phyloP scores from a whole-genome alignment of 306 rosid species.

The Dryas octopetala region DNA sequence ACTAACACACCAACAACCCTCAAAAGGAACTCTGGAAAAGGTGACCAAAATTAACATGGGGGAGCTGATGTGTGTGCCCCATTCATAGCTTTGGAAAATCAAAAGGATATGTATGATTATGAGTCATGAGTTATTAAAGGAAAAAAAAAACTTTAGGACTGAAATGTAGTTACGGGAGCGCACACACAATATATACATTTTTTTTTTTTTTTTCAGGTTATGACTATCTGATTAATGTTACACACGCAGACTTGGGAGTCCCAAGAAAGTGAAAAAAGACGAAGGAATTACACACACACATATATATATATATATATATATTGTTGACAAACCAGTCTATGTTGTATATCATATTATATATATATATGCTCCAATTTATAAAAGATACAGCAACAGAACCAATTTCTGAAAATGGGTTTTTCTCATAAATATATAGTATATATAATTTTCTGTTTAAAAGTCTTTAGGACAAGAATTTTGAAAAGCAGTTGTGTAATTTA shows the following conservation, averaged over 20 bases:
- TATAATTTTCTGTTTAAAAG: neutral
- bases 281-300: no score
- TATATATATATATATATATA: no score
- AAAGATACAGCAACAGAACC: no score
- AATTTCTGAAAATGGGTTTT: neutral
- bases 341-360: no score
- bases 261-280: slow-evolving; percentile 22
- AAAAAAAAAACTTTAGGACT: neutral
- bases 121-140: no score
- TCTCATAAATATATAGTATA: neutral
- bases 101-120: slow-evolving; percentile 5
- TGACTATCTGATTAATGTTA: slow-evolving; percentile 35
- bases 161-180: slow-evolving; percentile 1
- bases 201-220: no score
- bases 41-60: slow-evolving; percentile 18
- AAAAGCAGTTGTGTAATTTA: neutral
- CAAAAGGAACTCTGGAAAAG: slow-evolving; percentile 15
- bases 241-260: slow-evolving; percentile 60
- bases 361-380: no score
- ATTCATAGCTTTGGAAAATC: neutral
- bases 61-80: slow-evolving; percentile 34
- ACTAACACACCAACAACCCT: slow-evolving; percentile 1
- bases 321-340: no score
- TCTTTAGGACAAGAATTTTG: neutral
- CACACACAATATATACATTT: no score